Evolutionary conservation across 1,139 yeast species (phyloP).

Genomic region (Pneumocystis wakefieldiae): DNA sequence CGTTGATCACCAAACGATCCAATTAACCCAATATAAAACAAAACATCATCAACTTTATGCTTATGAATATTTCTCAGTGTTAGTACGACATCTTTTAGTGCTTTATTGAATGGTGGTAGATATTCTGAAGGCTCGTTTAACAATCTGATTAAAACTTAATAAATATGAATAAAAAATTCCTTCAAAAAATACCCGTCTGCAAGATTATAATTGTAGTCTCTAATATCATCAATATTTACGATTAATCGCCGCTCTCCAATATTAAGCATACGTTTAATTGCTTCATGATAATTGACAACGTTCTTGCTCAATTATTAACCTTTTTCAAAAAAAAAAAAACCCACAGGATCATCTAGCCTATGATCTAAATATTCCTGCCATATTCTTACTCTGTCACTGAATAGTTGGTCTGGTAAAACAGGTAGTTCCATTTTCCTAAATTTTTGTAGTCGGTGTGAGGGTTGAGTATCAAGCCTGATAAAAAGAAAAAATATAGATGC

Average conservation of each 20-base stretch:
- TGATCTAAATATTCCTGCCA: conserved; percentile 74
- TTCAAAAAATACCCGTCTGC: conserved; percentile 46
- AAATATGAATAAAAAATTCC: neutral
- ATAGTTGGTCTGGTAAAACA: conserved; percentile 21
- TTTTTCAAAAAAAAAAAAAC: neutral
- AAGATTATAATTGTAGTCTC: conserved; percentile 66
- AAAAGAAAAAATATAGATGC: neutral
- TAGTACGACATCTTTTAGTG: conserved; percentile 64
- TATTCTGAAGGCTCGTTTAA: conserved; percentile 67
- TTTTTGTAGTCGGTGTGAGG: neutral
- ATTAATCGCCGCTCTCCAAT: conserved; percentile 51
- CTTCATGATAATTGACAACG: conserved; percentile 47
- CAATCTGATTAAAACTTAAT: conserved; percentile 20
- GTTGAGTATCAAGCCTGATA: neutral
- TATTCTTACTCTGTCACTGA: conserved; percentile 66
- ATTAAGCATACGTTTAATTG: conserved; percentile 55
- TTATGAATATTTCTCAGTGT: conserved; percentile 29
- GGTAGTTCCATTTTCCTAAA: neutral
- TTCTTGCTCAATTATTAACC: conserved; percentile 5
- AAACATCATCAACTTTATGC: conserved; percentile 41
- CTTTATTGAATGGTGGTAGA: conserved; percentile 80
- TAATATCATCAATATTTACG: conserved; percentile 70
- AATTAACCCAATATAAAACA: conserved; percentile 63
- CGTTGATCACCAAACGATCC: conserved; percentile 88
- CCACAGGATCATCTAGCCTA: conserved; percentile 25